Percentiles rank a stretch among this genome's conserved stretches.
Evolutionary conservation across 352 stramenopile species (phyloP).

Genomic region (Globisporangium spiculum): DNA sequence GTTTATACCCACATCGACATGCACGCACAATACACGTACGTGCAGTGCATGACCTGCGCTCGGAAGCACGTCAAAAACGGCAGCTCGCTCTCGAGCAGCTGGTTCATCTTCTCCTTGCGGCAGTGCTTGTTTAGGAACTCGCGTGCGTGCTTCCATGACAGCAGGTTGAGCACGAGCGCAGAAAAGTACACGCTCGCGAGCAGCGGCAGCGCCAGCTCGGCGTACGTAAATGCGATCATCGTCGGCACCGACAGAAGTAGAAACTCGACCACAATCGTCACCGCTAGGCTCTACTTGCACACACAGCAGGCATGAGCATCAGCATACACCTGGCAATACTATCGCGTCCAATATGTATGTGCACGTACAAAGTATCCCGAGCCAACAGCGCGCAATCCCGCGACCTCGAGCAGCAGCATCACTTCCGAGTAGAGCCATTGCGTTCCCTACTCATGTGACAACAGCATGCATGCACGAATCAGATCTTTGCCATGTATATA

Average conservation of each 20-base stretch:
- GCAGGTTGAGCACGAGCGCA: slow-evolving; percentile 40
- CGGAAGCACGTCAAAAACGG: slow-evolving; percentile 79
- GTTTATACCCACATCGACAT: background rate
- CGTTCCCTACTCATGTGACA: slow-evolving; percentile 34
- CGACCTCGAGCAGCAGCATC: slow-evolving; percentile 69
- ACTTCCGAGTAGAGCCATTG: slow-evolving; percentile 85
- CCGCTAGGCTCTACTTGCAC: slow-evolving; percentile 32
- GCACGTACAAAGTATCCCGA: slow-evolving; percentile 44
- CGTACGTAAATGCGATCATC: slow-evolving; percentile 69
- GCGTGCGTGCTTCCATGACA: slow-evolving; percentile 76
- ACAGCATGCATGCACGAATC: background rate
- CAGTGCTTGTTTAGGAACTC: slow-evolving; percentile 73
- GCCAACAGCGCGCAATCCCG: slow-evolving; percentile 51
- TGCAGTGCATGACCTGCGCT: slow-evolving; percentile 80
- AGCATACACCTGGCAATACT: background rate
- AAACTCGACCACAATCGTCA: slow-evolving; percentile 71
- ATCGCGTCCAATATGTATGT: background rate
- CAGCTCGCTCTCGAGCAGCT: slow-evolving; percentile 68
- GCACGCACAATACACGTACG: slow-evolving; percentile 32
- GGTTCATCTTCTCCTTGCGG: slow-evolving; percentile 81
- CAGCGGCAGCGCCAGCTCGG: slow-evolving; percentile 56
- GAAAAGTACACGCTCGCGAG: slow-evolving; percentile 56
- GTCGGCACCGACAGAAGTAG: slow-evolving; percentile 60
- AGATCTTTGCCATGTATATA: background rate
- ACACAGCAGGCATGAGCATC: background rate